Evolutionary conservation across 306 rosid species (phyloP), one percentile per base, ranked within the genome.

Genomic region (Boehmeria nivea): DNA sequence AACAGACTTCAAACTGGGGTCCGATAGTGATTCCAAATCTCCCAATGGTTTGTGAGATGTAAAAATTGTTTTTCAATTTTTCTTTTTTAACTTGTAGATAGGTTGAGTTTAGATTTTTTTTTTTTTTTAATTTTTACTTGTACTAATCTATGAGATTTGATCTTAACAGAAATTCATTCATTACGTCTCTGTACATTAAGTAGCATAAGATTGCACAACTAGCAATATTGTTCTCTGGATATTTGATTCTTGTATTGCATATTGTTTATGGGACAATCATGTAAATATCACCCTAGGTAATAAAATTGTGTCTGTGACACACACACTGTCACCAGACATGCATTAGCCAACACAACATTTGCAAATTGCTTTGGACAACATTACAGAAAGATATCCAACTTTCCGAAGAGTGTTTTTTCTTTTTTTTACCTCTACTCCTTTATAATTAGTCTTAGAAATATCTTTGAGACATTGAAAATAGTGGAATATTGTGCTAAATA

Each of bases 1-100:
- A 54, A 51, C 37, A 36, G 79, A 79, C 60, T 73, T 94, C 77
- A 78, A 83, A 65, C 67, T 72, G 60, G 79, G 74, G 48, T 72
- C 63, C 2, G 44, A 46, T 18, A 18, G 25, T 44, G 69, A 72
- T 53, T 54, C 77, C 39, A 48, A 64, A 50, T 47, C 58, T 46
- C 47, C 72, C 43, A 73, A 61, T 44, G 76, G 55, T 60, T 13
- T 47, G 43, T 33, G 48, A 55, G 54, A 51, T 53, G 65, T 72
- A 55, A 61, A 56, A 15, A 40, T 56, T 14, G 43, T n/a, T 60
- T 72, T 34, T 66, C 18, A 40, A 16, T 44, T 58, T 40, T 40
- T 40, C 4, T 40, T 40, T 11, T 40, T 64, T n/a, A 51, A 59
- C 52, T 37, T 72, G 50, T 60, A 74, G 36, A 64, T 65, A 64